Conservation (phyloP, 176 grass and related monocot genomes). For the Bromus sterilis region DNA sequence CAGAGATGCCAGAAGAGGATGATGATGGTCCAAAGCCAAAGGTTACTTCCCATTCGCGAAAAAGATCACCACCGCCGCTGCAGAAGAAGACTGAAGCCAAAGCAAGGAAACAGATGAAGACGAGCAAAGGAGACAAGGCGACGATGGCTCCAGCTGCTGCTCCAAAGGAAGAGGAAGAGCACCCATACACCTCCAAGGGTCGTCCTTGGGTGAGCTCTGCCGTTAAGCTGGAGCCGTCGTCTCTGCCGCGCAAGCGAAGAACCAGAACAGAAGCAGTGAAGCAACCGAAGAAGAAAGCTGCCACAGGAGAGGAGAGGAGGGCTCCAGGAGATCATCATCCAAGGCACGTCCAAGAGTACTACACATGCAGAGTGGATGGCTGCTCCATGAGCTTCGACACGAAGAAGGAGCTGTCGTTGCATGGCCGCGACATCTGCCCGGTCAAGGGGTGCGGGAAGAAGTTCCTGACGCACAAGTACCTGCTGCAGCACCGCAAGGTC, state of each 20-base stretch:
- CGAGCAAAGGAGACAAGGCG: not conserved
- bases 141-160: not conserved
- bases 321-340: slow-evolving; percentile 13
- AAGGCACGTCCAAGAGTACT: slow-evolving; percentile 41
- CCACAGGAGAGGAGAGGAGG: not conserved
- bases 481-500: slow-evolving; percentile 79
- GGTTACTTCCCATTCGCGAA: slow-evolving; percentile 15
- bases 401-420: slow-evolving; percentile 50
- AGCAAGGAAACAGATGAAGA: slow-evolving; percentile 36
- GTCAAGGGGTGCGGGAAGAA: slow-evolving; percentile 63
- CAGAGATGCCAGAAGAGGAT: slow-evolving; percentile 26
- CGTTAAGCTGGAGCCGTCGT: slow-evolving; percentile 41
- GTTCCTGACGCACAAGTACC: slow-evolving; percentile 89
- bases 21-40: slow-evolving; percentile 16
- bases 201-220: slow-evolving; percentile 54
- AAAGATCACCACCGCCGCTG: slow-evolving; percentile 19
- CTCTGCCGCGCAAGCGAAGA: slow-evolving; percentile 44
- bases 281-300: slow-evolving; percentile 34
- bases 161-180: slow-evolving; percentile 34
- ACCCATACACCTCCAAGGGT: slow-evolving; percentile 34
- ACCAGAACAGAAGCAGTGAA: slow-evolving; percentile 29
- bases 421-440: slow-evolving; percentile 67
- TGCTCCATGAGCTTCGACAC: slow-evolving; percentile 73
- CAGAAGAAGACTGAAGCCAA: slow-evolving; percentile 35
- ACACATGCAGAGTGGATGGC: slow-evolving; percentile 48